Evolutionary conservation across 176 grass and related monocot species (phyloP), one percentile per base, ranked within the genome.

Genomic region (Avena atlantica): DNA sequence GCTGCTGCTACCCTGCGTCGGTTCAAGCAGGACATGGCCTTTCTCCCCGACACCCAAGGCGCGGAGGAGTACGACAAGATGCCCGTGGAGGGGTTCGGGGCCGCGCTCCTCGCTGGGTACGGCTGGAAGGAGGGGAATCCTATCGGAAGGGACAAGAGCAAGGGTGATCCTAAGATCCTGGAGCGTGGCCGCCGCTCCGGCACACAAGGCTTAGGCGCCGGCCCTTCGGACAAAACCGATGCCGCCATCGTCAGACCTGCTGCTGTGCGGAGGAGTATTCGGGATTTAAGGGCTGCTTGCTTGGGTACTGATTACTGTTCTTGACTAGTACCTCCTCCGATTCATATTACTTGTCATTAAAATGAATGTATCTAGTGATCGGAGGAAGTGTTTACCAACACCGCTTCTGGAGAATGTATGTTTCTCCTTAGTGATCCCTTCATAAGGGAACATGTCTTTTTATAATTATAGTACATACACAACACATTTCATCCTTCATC

Each of bases 21-120:
- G 70, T 74, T 74, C 71, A 74, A 74, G 71, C 45, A 74, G 71
- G 71, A 74, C 71, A 74, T 74, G 71, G 71, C 44, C 12, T 12
- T 9, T 51, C 71, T 74, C 45, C 71, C 45, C 1, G 71, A 74
- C 6, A 50, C 24, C 12, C n/a, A 49, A 6, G 70, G 44, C 1
- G 12, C 45, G 11, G 71, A 51, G 2, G 71, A 51, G 45, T 51
- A 51, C 21, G 71, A 50, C 2, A 21, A 74, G 45, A 21, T 74
- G 71, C 71, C 71, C 7, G 71, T 74, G 45, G 71, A 51, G 21
- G 71, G 71, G 2, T 74, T 74, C 21, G 71, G 45, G 0, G 71
- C 45, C 6, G 71, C 71, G n/a, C 71, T 74, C 6, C 71, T 74
- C 3, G 71, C 71, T 8, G 71, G 71, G 40, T 42, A 44, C 25